phyloP scores from a whole-genome alignment of 176 grass and related monocot genomes.

The Rhipidocladum racemiflorum region DNA sequence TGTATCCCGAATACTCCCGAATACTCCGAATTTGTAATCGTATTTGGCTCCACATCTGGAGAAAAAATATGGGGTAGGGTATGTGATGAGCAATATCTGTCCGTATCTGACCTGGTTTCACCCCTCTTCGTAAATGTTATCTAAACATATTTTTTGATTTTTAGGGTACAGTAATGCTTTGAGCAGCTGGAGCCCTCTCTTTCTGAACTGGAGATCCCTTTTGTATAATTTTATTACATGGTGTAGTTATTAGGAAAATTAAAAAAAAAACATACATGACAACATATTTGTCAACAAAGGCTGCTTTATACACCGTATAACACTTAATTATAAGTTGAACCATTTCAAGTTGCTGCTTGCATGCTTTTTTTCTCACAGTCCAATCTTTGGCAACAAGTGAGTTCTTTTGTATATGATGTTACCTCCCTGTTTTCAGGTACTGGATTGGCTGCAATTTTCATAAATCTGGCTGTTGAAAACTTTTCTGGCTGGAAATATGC shows the following conservation, averaged over 20 bases:
- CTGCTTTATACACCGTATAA: neutral
- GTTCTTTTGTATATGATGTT: constrained; percentile 19
- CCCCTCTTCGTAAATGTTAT: neutral
- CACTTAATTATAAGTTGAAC: neutral
- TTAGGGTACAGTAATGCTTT: neutral
- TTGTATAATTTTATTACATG: neutral
- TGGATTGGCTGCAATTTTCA: constrained; percentile 96
- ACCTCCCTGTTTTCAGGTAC: constrained; percentile 61
- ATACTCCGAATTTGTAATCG: too few relatives aligned
- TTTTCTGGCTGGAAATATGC: constrained; percentile 99
- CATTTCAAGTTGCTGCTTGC: neutral
- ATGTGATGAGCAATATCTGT: too few relatives aligned
- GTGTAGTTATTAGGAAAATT: neutral
- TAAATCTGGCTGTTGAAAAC: constrained; percentile 97
- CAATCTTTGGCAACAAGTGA: neutral
- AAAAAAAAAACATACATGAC: constrained; percentile 13
- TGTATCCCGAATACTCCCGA: too few relatives aligned
- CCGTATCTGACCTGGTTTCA: too few relatives aligned
- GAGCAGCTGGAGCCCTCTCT: neutral
- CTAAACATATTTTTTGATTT: neutral
- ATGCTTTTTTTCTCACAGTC: constrained; percentile 2
- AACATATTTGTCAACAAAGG: neutral
- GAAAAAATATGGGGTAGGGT: too few relatives aligned
- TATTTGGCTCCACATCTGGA: too few relatives aligned
- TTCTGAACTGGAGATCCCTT: neutral